phyloP scores from a whole-genome alignment of 2,329 filamentous ascomycete genomes.

The Aspergillus thermomutatus region DNA sequence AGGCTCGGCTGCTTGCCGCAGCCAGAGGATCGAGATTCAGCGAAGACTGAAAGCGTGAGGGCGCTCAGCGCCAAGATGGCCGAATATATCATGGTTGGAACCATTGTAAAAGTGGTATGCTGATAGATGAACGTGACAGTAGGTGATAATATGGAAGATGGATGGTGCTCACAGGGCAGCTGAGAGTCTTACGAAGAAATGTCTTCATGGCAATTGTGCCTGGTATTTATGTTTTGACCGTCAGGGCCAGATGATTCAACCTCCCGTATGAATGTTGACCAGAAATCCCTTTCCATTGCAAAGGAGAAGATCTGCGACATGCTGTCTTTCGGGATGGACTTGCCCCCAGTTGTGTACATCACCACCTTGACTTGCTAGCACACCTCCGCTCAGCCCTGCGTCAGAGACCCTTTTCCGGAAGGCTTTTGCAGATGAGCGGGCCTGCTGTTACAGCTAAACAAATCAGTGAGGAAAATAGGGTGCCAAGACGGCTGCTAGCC shows the following conservation, averaged over 20 bases:
- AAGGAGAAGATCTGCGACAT: background rate
- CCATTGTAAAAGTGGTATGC: background rate
- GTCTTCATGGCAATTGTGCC: background rate
- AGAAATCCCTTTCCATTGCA: background rate
- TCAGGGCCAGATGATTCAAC: background rate
- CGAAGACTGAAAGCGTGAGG: background rate
- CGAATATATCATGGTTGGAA: background rate
- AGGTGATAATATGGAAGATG: background rate
- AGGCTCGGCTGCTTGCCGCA: conserved; percentile 12
- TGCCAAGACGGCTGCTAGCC: background rate
- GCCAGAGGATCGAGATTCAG: conserved; percentile 3
- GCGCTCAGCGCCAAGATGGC: background rate
- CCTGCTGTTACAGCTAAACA: background rate
- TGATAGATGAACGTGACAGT: background rate
- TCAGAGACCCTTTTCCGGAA: background rate
- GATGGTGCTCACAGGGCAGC: background rate
- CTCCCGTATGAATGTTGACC: background rate
- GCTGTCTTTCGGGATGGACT: background rate
- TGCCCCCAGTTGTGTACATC: background rate
- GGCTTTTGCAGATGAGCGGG: background rate
- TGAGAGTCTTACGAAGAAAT: background rate
- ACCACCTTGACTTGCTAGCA: background rate
- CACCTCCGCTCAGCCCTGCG: background rate
- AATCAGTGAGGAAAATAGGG: background rate
- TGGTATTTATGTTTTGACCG: background rate